Evolutionary conservation across 2,329 filamentous ascomycete species (phyloP).

Genomic region (Cladosporium sp.): DNA sequence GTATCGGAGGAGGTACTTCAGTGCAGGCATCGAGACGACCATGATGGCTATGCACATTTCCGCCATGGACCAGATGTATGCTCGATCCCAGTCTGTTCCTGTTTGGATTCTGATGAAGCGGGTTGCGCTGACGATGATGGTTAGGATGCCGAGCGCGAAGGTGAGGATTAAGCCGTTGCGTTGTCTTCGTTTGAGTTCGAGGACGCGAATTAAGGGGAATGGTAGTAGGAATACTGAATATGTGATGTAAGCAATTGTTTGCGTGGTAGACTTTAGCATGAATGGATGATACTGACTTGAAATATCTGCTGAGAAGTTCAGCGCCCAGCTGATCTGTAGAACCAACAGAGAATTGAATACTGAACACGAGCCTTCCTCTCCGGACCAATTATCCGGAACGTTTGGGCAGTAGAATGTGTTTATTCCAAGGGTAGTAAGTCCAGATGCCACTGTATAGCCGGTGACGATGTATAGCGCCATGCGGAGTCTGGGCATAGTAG

Average conservation of each 20-base stretch:
- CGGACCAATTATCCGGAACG: constrained; percentile 3
- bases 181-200: background rate
- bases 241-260: background rate
- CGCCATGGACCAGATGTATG: background rate
- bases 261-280: background rate
- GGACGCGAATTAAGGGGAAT: background rate
- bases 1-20: background rate
- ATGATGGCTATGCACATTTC: constrained; percentile 9
- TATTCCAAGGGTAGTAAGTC: background rate
- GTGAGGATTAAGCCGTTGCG: background rate
- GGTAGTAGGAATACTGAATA: background rate
- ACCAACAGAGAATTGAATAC: constrained; percentile 1
- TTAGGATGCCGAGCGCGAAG: constrained; percentile 1
- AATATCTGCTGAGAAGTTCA: constrained; percentile 7
- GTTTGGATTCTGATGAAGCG: constrained; percentile 5
- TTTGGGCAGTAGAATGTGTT: constrained; percentile 6
- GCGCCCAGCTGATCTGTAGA: constrained; percentile 5
- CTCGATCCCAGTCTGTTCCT: background rate
- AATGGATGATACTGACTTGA: background rate
- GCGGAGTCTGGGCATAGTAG: background rate
- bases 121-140: background rate
- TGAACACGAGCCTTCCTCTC: background rate
- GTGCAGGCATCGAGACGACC: constrained; percentile 1
- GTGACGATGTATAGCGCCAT: constrained; percentile 5
- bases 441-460: background rate